A percentile compares a stretch with the other conserved stretches of the same genome.
Conservation (phyloP, 129 eudicot species). For the Smallanthus sonchifolius region DNA sequence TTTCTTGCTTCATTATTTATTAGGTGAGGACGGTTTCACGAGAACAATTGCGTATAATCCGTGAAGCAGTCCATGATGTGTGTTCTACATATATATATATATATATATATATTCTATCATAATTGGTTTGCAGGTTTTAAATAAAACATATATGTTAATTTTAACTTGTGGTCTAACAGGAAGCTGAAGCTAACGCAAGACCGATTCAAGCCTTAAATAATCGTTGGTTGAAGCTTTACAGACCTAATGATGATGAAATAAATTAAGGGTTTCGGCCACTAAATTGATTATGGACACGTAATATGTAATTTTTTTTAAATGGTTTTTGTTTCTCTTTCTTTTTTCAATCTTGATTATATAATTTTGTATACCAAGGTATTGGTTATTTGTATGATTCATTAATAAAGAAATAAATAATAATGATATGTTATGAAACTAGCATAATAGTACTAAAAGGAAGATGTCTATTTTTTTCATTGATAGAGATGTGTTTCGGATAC, state of each 20-base stretch:
- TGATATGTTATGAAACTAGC: too few relatives aligned
- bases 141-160: not conserved
- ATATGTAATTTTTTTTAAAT: not conserved
- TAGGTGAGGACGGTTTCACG: constrained; percentile 22
- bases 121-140: not conserved
- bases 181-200: constrained; percentile 6
- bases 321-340: not conserved
- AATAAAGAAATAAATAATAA: not conserved
- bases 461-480: too few relatives aligned
- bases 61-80: constrained; percentile 23
- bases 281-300: not conserved
- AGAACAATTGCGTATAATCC: constrained; percentile 16
- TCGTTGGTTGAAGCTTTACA: not conserved
- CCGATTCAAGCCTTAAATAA: not conserved
- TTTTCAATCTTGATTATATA: not conserved
- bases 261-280: not conserved
- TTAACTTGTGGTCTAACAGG: not conserved
- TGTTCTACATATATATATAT: not conserved
- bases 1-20: not conserved
- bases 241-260: not conserved
- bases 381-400: not conserved
- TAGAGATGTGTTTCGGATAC: too few relatives aligned
- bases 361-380: not conserved
- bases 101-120: not conserved
- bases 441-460: too few relatives aligned